Evolutionary conservation across 306 rosid species (phyloP).

Genomic region (Lablab purpureus): DNA sequence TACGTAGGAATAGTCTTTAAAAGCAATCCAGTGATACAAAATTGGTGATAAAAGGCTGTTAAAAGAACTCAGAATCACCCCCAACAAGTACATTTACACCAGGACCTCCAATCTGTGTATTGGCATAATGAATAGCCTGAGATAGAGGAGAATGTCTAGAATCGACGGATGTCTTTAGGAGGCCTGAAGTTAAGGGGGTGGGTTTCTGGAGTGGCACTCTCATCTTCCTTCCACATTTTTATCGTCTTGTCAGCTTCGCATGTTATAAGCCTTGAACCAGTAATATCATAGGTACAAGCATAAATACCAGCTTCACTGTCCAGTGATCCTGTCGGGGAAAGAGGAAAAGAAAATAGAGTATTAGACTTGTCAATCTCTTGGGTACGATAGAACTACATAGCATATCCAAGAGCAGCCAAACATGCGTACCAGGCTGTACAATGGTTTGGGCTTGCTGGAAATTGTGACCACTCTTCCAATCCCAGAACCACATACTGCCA

Average conservation of each 20-base stretch:
- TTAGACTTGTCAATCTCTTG: slow-evolving; percentile 5
- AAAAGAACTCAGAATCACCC: background rate
- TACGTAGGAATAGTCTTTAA: background rate
- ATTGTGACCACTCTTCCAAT: slow-evolving; percentile 98
- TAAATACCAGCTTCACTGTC: slow-evolving; percentile 98
- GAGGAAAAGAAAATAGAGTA: background rate
- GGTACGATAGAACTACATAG: slow-evolving; percentile 2
- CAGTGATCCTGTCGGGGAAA: slow-evolving; percentile 72
- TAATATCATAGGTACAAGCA: slow-evolving; percentile 74
- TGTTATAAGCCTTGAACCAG: slow-evolving; percentile 85
- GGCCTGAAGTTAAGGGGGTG: slow-evolving; percentile 91
- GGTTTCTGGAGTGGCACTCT: slow-evolving; percentile 92
- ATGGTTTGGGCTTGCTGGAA: slow-evolving; percentile 95
- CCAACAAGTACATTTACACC: slow-evolving; percentile 35
- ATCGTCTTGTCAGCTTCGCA: slow-evolving; percentile 99
- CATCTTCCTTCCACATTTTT: slow-evolving; percentile 98
- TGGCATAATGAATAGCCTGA: background rate
- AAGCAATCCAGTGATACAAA: slow-evolving; percentile 25
- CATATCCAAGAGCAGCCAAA: background rate
- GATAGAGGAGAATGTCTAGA: slow-evolving; percentile 47
- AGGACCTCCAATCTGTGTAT: slow-evolving; percentile 16
- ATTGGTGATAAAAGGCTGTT: background rate
- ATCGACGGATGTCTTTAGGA: slow-evolving; percentile 90
- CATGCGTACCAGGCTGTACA: slow-evolving; percentile 86
- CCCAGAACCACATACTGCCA: slow-evolving; percentile 99